Evolutionary conservation across 108 stramenopile species (phyloP).

Genomic region (Skeletonema costatum): DNA sequence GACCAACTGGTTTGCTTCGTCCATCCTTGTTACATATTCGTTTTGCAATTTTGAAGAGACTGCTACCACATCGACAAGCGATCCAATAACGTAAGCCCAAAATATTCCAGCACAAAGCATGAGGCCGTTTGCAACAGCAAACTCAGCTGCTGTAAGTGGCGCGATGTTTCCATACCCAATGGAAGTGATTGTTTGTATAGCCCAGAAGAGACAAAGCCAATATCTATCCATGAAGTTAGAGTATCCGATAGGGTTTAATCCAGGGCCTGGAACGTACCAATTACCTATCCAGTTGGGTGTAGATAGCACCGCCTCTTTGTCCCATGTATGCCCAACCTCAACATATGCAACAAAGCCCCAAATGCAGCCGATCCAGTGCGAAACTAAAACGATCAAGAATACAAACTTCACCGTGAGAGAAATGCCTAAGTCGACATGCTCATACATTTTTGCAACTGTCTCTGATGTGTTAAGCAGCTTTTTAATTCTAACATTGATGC

Average conservation of each 20-base stretch:
- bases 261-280: conserved; percentile 33
- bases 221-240: conserved; percentile 36
- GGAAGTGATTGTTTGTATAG: conserved; percentile 48
- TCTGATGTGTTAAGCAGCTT: conserved; percentile 18
- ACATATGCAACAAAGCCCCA: conserved; percentile 38
- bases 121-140: conserved; percentile 22
- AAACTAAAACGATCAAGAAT: conserved; percentile 16
- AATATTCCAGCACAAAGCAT: conserved; percentile 45
- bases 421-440: conserved; percentile 18
- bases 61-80: conserved; percentile 31
- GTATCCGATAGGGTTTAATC: conserved; percentile 54
- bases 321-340: conserved; percentile 14
- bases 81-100: conserved; percentile 55
- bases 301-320: neutral
- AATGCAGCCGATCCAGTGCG: conserved; percentile 33
- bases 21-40: conserved; percentile 11
- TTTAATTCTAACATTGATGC: conserved; percentile 22
- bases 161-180: conserved; percentile 55
- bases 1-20: conserved; percentile 33
- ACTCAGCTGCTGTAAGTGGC: conserved; percentile 36
- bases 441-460: conserved; percentile 7
- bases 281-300: conserved; percentile 46
- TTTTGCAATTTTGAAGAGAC: conserved; percentile 2
- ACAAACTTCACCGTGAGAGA: conserved; percentile 27
- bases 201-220: conserved; percentile 56